Evolutionary conservation across 768 basidiomycete genomes (phyloP).

Genomic region (Panaeolus cyanescens): DNA sequence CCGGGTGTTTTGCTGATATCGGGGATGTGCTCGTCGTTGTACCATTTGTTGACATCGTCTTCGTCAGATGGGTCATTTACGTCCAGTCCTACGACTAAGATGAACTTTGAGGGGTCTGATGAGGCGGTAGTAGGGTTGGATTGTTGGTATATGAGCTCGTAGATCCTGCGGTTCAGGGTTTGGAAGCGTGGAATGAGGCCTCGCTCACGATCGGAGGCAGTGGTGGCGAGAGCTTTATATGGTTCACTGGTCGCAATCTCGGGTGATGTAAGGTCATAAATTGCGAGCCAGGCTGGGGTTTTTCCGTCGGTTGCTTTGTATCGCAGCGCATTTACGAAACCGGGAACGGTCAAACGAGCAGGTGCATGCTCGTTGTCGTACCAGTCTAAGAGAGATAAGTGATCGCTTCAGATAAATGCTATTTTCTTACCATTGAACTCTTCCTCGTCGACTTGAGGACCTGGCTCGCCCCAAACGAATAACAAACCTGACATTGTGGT

Average conservation of each 20-base stretch:
- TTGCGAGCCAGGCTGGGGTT: constrained; percentile 20
- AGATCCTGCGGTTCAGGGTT: constrained; percentile 23
- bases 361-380: constrained; percentile 37
- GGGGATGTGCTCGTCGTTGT: constrained; percentile 28
- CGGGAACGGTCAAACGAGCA: constrained; percentile 29
- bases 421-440: constrained; percentile 31
- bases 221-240: constrained; percentile 25
- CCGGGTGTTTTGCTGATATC: constrained; percentile 28
- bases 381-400: constrained; percentile 26
- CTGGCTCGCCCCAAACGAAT: constrained; percentile 31
- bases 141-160: constrained; percentile 11
- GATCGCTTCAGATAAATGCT: neutral
- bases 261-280: constrained; percentile 31
- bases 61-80: constrained; percentile 15
- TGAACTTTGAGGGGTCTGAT: neutral
- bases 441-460: constrained; percentile 26
- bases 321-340: constrained; percentile 28
- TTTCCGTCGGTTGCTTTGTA: constrained; percentile 31
- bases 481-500: constrained; percentile 28
- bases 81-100: constrained; percentile 18
- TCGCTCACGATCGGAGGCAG: constrained; percentile 24
- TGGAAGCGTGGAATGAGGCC: constrained; percentile 16
- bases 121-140: neutral
- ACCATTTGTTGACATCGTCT: constrained; percentile 31
- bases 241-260: constrained; percentile 19